Evolutionary conservation across 2,329 filamentous ascomycete genomes (phyloP).

Genomic region (Mycocentrospora acerina): DNA sequence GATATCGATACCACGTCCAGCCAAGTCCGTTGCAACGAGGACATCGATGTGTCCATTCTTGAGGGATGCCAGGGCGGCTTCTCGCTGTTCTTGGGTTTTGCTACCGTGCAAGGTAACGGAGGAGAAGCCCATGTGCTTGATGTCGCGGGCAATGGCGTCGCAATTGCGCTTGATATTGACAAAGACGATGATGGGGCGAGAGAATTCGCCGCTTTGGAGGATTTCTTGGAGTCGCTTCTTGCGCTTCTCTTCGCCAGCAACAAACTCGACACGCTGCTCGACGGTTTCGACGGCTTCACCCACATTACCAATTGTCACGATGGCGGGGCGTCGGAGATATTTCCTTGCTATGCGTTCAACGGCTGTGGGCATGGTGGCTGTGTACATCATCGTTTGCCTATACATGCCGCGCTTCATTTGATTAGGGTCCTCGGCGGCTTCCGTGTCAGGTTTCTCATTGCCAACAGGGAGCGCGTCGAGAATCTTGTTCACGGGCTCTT

Average conservation of each 20-base stretch:
- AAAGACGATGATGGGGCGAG: conserved; percentile 94
- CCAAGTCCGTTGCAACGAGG: conserved; percentile 91
- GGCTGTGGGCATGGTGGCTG: conserved; percentile 90
- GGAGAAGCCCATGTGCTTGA: conserved; percentile 90
- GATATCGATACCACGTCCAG: conserved; percentile 96
- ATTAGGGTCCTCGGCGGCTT: conserved; percentile 81
- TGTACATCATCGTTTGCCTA: conserved; percentile 99
- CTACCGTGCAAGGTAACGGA: conserved; percentile 89
- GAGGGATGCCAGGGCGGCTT: conserved; percentile 84
- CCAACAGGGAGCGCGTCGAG: conserved; percentile 87
- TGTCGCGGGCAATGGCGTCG: conserved; percentile 89
- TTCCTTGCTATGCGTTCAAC: conserved; percentile 97
- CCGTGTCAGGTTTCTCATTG: conserved; percentile 94
- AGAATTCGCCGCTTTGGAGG: conserved; percentile 75
- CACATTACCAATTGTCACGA: conserved; percentile 89
- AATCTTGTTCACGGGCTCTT: conserved; percentile 97
- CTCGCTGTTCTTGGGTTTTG: conserved; percentile 97
- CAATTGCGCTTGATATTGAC: conserved; percentile 99
- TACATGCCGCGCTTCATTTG: conserved; percentile 88
- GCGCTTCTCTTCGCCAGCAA: conserved; percentile 87
- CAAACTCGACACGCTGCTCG: conserved; percentile 92
- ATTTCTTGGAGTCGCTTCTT: conserved; percentile 97
- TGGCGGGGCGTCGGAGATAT: conserved; percentile 89
- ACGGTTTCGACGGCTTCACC: conserved; percentile 97
- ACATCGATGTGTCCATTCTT: conserved; percentile 80